phyloP scores from a whole-genome alignment of 148 eudicot species.

The Spergularia marina region DNA sequence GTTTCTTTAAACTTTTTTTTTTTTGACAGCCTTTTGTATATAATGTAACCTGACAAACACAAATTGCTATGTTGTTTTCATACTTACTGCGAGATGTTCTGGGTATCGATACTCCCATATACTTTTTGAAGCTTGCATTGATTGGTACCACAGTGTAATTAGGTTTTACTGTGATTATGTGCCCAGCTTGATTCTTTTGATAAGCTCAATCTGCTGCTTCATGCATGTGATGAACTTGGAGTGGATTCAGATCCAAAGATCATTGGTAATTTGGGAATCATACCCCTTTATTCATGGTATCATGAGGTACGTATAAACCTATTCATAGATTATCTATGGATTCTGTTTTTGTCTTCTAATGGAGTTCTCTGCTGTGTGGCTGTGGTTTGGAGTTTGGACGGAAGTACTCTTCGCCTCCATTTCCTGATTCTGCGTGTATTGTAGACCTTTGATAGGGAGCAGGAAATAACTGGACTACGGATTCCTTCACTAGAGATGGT shows the following conservation, averaged over 20 bases:
- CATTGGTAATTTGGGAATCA: constrained; percentile 53
- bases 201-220: constrained; percentile 49
- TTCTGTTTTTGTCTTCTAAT: constrained; percentile 9
- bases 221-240: constrained; percentile 49
- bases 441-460: constrained; percentile 66
- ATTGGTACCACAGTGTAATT: neutral
- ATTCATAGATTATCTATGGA: constrained; percentile 3
- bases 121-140: neutral
- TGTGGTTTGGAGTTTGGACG: neutral
- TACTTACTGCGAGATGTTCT: neutral
- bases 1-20: neutral
- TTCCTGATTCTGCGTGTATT: constrained; percentile 23
- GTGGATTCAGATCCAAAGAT: constrained; percentile 53
- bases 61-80: neutral
- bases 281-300: constrained; percentile 69
- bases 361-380: constrained; percentile 1
- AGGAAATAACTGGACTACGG: constrained; percentile 52
- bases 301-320: constrained; percentile 43
- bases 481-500: constrained; percentile 67
- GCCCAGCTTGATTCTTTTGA: constrained; percentile 53
- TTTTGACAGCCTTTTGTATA: neutral
- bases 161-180: constrained; percentile 1
- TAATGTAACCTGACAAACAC: neutral
- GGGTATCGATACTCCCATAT: neutral
- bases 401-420: constrained; percentile 7